Base-by-base conservation (phyloP, 2,329 filamentous ascomycete genomes). In the Colletotrichum acutatum region DNA sequence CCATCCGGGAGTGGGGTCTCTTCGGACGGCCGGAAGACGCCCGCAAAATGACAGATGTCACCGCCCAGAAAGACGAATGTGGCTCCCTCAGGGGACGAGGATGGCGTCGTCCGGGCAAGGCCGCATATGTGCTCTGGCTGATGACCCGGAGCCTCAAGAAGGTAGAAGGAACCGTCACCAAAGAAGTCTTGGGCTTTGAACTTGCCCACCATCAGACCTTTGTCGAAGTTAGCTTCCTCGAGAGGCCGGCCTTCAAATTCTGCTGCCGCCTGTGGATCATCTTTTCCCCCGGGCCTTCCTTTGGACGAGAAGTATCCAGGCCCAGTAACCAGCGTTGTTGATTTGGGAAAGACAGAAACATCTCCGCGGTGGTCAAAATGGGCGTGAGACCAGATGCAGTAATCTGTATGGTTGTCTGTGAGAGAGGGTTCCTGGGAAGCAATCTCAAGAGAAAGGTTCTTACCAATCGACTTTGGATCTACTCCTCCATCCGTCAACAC, bases 121-220 rank as follows among this genome's bases (percentile, higher is more conserved):
- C 61, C 77, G 14, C 76, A 77, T 1, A 77, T 64, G 49, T 79
- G 77, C 9, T 75, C 76, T 1, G 72, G 57, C 1, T 75, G 72
- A 34, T 78, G 78, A 0, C 77, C 75, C 3, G 77, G 75, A 2
- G 76, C 76, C 42, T 84, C 81, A 5, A 86, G 76, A n/a, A 86
- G 72, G 65, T 84, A 85, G 57, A 86, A 79, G 9, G 78, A 81
- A 1, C 83, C 83, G 56, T 85, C 84, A 12, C 78, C 79, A 52
- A 85, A 85, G 69, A 80, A 84, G 65, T 85, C 83, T n/a, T 81
- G 68, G 0, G 84, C 84, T 14, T 76, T 76, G 75, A 84, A 85
- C 9, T 78, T 74, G 4, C 83, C 84, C 49, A 82, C 76, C 30
- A 56, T 69, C 30, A 76, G 37, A 8, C 46, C 71, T 22, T 28